A percentile compares a stretch with the other conserved stretches of the same genome.
Evolutionary conservation across 495 filamentous ascomycete species (phyloP).

Genomic region (Trichoderma reesei): DNA sequence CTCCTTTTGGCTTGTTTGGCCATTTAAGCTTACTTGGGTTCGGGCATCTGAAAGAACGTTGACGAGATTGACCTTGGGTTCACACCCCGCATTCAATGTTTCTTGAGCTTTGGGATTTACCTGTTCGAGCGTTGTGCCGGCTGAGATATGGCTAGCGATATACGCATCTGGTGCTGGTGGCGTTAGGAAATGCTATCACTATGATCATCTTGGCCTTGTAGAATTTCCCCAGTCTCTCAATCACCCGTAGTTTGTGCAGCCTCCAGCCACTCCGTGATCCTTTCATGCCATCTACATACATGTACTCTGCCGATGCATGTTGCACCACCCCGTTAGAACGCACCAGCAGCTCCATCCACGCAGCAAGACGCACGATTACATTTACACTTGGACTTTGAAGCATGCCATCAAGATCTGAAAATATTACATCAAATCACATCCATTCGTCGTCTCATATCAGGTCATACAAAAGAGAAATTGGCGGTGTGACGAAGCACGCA

Average conservation of each 20-base stretch:
- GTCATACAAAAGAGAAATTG: not conserved
- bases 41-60: not conserved
- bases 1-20: not conserved
- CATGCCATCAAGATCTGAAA: not conserved
- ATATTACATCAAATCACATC: not conserved
- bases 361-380: not conserved
- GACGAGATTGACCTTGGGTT: not conserved
- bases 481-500: not conserved
- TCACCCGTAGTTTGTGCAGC: not conserved
- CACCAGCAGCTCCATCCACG: not conserved
- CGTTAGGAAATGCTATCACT: not conserved
- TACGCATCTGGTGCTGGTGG: not conserved
- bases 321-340: no score
- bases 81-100: not conserved
- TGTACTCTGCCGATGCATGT: not conserved
- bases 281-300: not conserved
- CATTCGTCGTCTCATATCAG: not conserved
- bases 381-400: not conserved
- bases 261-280: not conserved
- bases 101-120: no score
- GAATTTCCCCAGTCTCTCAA: not conserved
- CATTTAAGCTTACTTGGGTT: not conserved
- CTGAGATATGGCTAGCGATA: not conserved
- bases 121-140: not conserved
- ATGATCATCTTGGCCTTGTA: not conserved